Base-by-base conservation (phyloP, 2,329 filamentous ascomycete species). In the Metarhizium humberi region DNA sequence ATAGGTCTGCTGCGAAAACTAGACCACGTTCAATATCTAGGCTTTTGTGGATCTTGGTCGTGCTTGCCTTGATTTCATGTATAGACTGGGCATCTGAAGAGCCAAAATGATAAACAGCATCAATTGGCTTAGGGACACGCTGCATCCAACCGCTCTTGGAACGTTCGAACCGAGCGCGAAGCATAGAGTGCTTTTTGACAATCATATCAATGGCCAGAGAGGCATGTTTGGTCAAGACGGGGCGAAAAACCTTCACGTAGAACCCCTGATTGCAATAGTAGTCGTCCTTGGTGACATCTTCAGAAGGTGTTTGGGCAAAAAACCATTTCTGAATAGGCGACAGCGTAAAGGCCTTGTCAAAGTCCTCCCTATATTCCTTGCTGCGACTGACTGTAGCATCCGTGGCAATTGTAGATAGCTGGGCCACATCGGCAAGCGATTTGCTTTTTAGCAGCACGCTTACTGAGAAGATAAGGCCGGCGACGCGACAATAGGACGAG, bases 401-500 rank as follows among this genome's bases (percentile, higher is more conserved):
- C 14, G 52, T 7, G 6, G 20, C 46, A 32, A 50, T 2, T 7
- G 20, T 50, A 42, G 53, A 45, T 10, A 40, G 49, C 7, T 20
- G 45, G 10, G 54, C 54, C 30, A 55, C 42, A n/a, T 32, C 42
- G 16, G 42, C 32, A 32, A 55, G 54, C 7, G 49, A 40, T 25
- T 52, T 52, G 49, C 42, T 42, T n/a, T 43, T 51, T 7, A 55
- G 20, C 10, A 55, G 18, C 29, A 32, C 48, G 6, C 61, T 60
- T 25, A 73, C 68, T 0, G 67, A 64, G 10, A 72, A 55, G 29
- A 57, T 52, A 1, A 73, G 56, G 1, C 63, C 63, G 3, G 63
- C 62, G 8, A 65, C 62, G 10, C 67, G 66, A 38, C 68, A 71
- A 4, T 65, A 62, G n/a, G 78, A 73, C 4, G 69, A 66, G 16